These are phyloP conservation scores for Chernovozyma aurita DNA, from an alignment of 1,139 yeast species.

Conservation along the genomic window DNA sequence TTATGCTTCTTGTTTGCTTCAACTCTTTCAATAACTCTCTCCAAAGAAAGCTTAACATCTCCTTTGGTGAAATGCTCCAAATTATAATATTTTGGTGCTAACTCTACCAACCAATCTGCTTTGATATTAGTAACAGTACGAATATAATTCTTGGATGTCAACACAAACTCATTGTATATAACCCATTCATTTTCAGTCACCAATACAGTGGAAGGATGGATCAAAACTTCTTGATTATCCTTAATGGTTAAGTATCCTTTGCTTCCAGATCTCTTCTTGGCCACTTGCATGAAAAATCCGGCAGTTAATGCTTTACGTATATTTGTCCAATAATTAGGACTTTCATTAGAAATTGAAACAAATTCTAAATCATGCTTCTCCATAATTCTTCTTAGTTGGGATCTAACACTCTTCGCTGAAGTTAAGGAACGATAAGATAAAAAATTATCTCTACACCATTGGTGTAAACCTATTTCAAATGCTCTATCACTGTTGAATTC, in stretches of 20 bases:
- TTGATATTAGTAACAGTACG: conserved; percentile 90
- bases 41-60: conserved; percentile 76
- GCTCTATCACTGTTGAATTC: conserved; percentile 78
- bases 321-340: conserved; percentile 63
- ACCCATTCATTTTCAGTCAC: conserved; percentile 90
- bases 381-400: conserved; percentile 82
- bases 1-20: conserved; percentile 34
- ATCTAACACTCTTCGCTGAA: conserved; percentile 80
- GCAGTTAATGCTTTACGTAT: conserved; percentile 81
- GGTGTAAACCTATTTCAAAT: conserved; percentile 50
- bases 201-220: conserved; percentile 90
- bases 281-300: conserved; percentile 99
- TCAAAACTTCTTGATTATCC: conserved; percentile 91
- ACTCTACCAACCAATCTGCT: conserved; percentile 87
- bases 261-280: conserved; percentile 73
- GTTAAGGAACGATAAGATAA: conserved; percentile 77
- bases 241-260: conserved; percentile 80
- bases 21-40: conserved; percentile 55
- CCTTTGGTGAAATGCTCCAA: conserved; percentile 73
- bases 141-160: conserved; percentile 89
- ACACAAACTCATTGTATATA: conserved; percentile 88
- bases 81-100: conserved; percentile 83
- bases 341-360: conserved; percentile 65
- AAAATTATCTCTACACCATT: conserved; percentile 93
- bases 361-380: conserved; percentile 71